Conservation (phyloP, 306 rosid species). For the Geum urbanum region DNA sequence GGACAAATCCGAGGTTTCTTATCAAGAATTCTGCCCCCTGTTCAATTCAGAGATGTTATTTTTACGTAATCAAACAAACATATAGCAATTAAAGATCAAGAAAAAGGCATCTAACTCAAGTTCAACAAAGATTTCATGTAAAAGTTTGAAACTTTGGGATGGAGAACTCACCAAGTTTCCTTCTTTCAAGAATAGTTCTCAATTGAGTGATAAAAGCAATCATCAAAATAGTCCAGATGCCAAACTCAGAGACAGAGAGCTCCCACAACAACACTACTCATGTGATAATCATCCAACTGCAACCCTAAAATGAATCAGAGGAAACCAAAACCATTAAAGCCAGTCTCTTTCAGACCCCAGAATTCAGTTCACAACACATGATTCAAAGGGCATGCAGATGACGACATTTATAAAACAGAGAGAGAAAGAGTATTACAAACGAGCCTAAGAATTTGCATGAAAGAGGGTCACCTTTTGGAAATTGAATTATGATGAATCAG, state of each 20-base stretch:
- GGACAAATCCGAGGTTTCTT: conserved; percentile 15
- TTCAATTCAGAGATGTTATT: conserved; percentile 19
- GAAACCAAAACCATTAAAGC: conserved; percentile 1
- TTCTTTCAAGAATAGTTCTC: conserved; percentile 3
- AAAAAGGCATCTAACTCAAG: not conserved
- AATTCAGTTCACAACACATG: conserved; percentile 6
- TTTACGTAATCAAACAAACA: conserved; percentile 19
- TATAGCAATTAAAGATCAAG: not conserved
- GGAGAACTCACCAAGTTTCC: not conserved
- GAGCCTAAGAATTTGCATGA: not conserved
- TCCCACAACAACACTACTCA: not conserved
- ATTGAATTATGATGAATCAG: not conserved
- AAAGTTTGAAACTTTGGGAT: no score
- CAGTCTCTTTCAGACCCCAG: conserved; percentile 2
- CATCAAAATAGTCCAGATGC: not conserved
- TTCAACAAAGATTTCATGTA: not conserved
- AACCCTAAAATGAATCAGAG: not conserved
- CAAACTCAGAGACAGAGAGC: not conserved
- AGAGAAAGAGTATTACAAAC: not conserved
- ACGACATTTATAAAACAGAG: not conserved
- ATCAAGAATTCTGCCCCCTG: conserved; percentile 12
- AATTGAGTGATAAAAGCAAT: not conserved
- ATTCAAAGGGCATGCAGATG: conserved; percentile 6
- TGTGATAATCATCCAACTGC: conserved; percentile 12
- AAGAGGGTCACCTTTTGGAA: not conserved